Conservation (phyloP, 2,329 filamentous ascomycete species). For the Penicillium sp. region DNA sequence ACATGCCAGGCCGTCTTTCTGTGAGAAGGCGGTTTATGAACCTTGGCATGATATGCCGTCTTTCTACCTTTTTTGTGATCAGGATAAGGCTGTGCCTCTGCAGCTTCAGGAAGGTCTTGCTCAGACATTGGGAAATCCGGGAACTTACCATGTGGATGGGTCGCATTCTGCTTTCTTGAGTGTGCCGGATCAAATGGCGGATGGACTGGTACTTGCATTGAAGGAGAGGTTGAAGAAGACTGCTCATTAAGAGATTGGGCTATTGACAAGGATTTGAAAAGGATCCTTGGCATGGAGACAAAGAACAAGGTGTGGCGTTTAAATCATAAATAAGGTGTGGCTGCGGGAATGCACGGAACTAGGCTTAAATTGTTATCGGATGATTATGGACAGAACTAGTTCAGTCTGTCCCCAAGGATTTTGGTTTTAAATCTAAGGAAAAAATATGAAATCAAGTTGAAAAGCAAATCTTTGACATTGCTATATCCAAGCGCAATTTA, state of each 20-base stretch:
- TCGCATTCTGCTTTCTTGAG: slow-evolving; percentile 45
- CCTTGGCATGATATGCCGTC: slow-evolving; percentile 36
- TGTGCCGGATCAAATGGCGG: slow-evolving; percentile 33
- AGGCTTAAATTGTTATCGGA: too few species aligned
- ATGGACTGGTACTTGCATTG: slow-evolving; percentile 31
- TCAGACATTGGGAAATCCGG: slow-evolving; percentile 26
- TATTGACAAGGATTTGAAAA: too few species aligned
- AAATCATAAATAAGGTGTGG: neutral
- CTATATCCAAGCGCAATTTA: slow-evolving; percentile 1
- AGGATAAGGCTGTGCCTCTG: slow-evolving; percentile 33
- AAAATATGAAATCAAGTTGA: neutral
- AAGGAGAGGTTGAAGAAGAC: slow-evolving; percentile 18
- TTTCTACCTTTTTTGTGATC: slow-evolving; percentile 36
- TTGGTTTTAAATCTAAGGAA: too few species aligned
- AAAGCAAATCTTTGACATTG: neutral
- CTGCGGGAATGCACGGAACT: neutral
- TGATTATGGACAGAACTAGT: too few species aligned
- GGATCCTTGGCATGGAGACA: too few species aligned
- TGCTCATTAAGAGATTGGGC: neutral
- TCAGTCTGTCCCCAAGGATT: too few species aligned
- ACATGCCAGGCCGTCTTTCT: slow-evolving; percentile 26
- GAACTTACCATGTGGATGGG: slow-evolving; percentile 32
- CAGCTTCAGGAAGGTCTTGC: slow-evolving; percentile 34
- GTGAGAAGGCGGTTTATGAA: slow-evolving; percentile 25
- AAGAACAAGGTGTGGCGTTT: too few species aligned